Percentiles rank a stretch among this genome's conserved stretches.
Conservation (phyloP, 1,284 basidiomycete species). For the Omphalotus olearius region DNA sequence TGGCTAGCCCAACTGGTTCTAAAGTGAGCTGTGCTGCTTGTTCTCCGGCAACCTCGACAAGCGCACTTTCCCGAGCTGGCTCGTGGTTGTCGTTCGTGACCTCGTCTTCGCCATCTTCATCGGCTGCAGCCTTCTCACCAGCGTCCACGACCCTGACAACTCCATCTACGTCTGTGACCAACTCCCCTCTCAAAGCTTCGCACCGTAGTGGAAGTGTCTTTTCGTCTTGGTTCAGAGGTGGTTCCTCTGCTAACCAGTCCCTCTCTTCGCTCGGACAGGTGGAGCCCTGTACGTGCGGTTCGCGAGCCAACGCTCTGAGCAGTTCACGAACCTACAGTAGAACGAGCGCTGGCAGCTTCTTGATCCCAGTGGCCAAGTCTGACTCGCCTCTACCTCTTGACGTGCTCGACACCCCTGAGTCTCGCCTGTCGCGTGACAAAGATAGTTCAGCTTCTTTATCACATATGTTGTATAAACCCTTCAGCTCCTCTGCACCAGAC, state of each 20-base stretch:
- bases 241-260: neutral
- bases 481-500: neutral
- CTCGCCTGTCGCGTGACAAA: no score
- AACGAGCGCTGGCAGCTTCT: neutral
- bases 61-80: constrained; percentile 39
- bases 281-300: neutral
- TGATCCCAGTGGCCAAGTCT: constrained; percentile 15
- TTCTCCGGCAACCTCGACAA: constrained; percentile 29
- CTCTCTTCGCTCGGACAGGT: neutral
- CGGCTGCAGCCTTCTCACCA: constrained; percentile 29
- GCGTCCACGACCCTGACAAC: constrained; percentile 36
- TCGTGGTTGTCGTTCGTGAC: constrained; percentile 39
- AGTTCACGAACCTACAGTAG: neutral
- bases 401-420: neutral
- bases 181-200: constrained; percentile 15
- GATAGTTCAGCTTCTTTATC: no score
- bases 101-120: constrained; percentile 40
- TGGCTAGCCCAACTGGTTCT: neutral
- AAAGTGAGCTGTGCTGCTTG: constrained; percentile 25
- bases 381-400: constrained; percentile 18
- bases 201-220: constrained; percentile 14
- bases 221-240: constrained; percentile 5
- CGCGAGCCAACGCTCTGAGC: neutral
- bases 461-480: no score
- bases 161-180: constrained; percentile 27